These are phyloP conservation scores for Aegilops umbellulata DNA, from an alignment of 176 grass and related monocot genomes.

Conservation along the genomic window DNA sequence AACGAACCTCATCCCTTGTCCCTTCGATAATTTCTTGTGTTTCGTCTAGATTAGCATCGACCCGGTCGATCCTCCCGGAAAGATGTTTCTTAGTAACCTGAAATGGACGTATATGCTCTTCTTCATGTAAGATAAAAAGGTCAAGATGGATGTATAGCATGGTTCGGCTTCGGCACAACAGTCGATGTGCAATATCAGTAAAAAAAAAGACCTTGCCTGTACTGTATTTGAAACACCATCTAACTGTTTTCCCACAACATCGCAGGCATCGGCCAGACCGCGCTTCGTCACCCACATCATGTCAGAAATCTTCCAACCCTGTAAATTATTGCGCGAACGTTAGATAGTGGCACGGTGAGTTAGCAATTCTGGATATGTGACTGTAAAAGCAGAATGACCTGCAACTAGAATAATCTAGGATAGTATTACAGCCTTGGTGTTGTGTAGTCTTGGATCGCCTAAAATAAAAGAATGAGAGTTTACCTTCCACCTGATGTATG, in stretches of 20 bases:
- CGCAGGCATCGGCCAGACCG: slow-evolving; percentile 73
- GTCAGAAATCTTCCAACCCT: slow-evolving; percentile 87
- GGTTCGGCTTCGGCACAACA: background rate
- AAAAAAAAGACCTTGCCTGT: slow-evolving; percentile 40
- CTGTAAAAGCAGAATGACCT: background rate
- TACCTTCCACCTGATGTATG: slow-evolving; percentile 85
- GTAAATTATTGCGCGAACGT: background rate
- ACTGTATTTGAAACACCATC: slow-evolving; percentile 75
- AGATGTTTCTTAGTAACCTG: slow-evolving; percentile 71
- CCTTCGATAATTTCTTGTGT: slow-evolving; percentile 66
- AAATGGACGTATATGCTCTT: background rate
- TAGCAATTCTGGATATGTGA: background rate
- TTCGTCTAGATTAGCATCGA: slow-evolving; percentile 67
- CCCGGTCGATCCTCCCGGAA: slow-evolving; percentile 65
- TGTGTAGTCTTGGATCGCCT: background rate
- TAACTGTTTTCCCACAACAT: slow-evolving; percentile 61
- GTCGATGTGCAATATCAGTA: background rate
- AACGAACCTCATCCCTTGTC: slow-evolving; percentile 65
- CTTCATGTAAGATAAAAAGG: background rate
- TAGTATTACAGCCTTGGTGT: background rate
- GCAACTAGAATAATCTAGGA: background rate
- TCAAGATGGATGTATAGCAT: background rate
- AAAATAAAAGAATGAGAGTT: background rate
- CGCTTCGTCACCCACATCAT: slow-evolving; percentile 88
- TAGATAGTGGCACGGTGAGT: background rate